Base-by-base conservation (phyloP, 345 rosid genomes). In the Psidium friedrichsthalianum region DNA sequence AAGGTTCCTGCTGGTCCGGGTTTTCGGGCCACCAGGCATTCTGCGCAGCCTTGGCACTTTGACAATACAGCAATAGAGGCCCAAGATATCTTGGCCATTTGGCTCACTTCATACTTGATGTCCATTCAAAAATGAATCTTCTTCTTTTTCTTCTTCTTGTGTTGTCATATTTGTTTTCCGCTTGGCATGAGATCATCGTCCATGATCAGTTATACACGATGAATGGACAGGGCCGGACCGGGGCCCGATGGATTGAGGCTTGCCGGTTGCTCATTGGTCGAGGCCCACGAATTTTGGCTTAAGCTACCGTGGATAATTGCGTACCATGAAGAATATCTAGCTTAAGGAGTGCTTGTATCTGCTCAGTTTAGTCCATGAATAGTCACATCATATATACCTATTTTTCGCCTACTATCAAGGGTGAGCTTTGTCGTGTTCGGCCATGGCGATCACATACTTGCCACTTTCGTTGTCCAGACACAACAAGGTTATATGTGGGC, bases 341-440 rank as follows among this genome's bases (percentile, higher is more conserved):
- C 52, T 51, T 51, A 51, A 51, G 52, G 52, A 51, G 52, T 51
- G 52, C 52, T 51, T 13, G 52, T 4, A 51, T 51, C 52, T 51
- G 1, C 52, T 51, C 4, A 51, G 52, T 51, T 51, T 51, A 51
- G 42, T 16, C 76, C 76, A 29, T 29, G 11, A 3, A 15, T 6
- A 64, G 16, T 64, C 42, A 29, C 76, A 29, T 64, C 42, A 64
- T 29, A 36, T 16, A 27, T 40, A 29, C 47, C 78, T 69, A 27
- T 69, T 36, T 36, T 36, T 40, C 11, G 3, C 78, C 78, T 36
- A 32, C 1, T 1, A 3, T 69, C 44, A 18, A 18, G 78, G 12
- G 78, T 2, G 78, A 32, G 74, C 42, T 29, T 29, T 1, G 0
- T 0, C 5, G 11, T 0, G 11, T 61, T 61, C 74, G 7, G 0